Percentiles rank a stretch among this genome's conserved stretches.
These are phyloP conservation scores for Podospora comata DNA, from an alignment of 495 filamentous ascomycete species.

Conservation along the genomic window DNA sequence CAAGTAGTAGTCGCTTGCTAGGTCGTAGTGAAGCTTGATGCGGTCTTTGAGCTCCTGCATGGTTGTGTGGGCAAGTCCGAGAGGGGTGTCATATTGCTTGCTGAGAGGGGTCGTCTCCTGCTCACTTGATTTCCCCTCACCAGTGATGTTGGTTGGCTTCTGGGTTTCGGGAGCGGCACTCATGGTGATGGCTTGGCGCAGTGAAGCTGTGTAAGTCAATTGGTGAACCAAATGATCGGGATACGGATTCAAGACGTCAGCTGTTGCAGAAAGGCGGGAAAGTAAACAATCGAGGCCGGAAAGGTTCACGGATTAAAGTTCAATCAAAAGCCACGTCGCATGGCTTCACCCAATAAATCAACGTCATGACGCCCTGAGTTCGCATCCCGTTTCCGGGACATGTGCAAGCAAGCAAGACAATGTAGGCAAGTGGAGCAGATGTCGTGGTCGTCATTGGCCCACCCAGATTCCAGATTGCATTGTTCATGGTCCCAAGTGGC, in stretches of 20 bases:
- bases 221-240: background rate
- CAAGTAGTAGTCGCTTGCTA: constrained; percentile 55
- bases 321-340: background rate
- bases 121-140: constrained; percentile 23
- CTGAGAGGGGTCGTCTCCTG: constrained; percentile 32
- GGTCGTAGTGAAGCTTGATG: constrained; percentile 57
- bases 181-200: constrained; percentile 5
- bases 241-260: background rate
- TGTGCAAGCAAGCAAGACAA: background rate
- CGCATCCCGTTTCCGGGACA: background rate
- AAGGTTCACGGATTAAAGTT: background rate
- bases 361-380: background rate
- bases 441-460: background rate
- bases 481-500: background rate
- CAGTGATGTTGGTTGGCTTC: constrained; percentile 4
- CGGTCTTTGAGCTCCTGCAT: constrained; percentile 55
- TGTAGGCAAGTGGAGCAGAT: background rate
- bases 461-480: background rate
- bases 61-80: constrained; percentile 49
- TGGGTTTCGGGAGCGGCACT: background rate
- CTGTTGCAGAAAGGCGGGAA: background rate
- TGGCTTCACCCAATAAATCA: background rate
- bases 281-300: background rate
- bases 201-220: background rate
- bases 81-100: constrained; percentile 49